These are phyloP conservation scores for Termitomyces sp. DNA, from an alignment of 768 basidiomycete genomes.

Conservation along the genomic window DNA sequence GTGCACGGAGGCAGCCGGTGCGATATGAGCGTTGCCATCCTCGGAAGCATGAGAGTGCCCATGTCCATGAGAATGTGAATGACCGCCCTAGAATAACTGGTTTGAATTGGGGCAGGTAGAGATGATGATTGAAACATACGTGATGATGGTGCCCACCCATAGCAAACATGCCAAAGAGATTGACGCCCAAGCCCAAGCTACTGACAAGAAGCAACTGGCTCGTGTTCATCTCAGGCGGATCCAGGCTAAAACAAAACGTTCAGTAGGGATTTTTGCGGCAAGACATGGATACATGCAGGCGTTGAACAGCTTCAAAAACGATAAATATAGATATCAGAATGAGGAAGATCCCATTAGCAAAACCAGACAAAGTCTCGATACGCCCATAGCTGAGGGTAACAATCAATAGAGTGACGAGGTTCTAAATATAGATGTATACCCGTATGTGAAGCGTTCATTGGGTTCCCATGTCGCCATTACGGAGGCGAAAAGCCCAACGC, in stretches of 20 bases:
- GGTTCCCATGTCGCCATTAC: slow-evolving; percentile 99
- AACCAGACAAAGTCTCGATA: slow-evolving; percentile 96
- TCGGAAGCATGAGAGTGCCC: slow-evolving; percentile 28
- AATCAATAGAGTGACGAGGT: background rate
- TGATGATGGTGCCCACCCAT: slow-evolving; percentile 95
- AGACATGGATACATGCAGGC: slow-evolving; percentile 55
- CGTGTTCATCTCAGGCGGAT: slow-evolving; percentile 98
- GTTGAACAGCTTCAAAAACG: slow-evolving; percentile 94
- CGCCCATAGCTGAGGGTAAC: slow-evolving; percentile 68
- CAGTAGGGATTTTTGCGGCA: background rate
- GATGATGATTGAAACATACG: slow-evolving; percentile 33
- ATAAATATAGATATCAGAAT: slow-evolving; percentile 96
- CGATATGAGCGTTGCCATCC: slow-evolving; percentile 12
- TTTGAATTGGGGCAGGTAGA: background rate
- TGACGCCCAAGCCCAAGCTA: slow-evolving; percentile 84
- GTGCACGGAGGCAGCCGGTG: slow-evolving; percentile 20
- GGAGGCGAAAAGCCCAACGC: slow-evolving; percentile 90
- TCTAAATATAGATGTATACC: slow-evolving; percentile 46
- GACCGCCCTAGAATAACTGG: slow-evolving; percentile 38
- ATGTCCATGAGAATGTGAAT: slow-evolving; percentile 43
- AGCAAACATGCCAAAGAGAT: slow-evolving; percentile 97
- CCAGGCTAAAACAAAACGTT: slow-evolving; percentile 43
- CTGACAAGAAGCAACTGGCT: slow-evolving; percentile 88
- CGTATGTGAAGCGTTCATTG: slow-evolving; percentile 92
- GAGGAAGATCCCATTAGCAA: slow-evolving; percentile 94